Conservation (phyloP, 768 basidiomycete species). For the Paxillus ammoniavirescens region DNA sequence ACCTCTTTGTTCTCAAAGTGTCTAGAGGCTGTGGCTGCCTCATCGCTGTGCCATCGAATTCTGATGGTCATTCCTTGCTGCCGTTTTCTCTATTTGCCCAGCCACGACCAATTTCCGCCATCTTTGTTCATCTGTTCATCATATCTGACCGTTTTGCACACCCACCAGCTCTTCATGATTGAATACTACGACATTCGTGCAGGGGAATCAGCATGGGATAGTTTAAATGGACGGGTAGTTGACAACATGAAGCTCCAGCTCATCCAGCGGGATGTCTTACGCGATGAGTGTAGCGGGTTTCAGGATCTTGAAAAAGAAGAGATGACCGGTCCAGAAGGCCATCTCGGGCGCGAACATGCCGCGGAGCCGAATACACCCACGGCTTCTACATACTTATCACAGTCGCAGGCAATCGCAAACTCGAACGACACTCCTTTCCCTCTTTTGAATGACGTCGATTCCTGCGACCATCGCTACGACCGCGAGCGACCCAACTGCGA, state of each 20-base stretch:
- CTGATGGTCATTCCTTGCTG: conserved; percentile 3
- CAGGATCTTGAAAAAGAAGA: conserved; percentile 30
- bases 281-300: conserved; percentile 16
- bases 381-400: conserved; percentile 33
- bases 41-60: neutral
- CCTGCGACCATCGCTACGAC: conserved; percentile 20
- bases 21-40: neutral
- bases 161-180: conserved; percentile 45
- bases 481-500: conserved; percentile 16
- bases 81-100: conserved; percentile 6
- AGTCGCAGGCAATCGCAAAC: conserved; percentile 24
- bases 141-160: conserved; percentile 16
- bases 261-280: conserved; percentile 33
- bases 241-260: conserved; percentile 53
- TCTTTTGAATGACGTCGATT: conserved; percentile 23
- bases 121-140: neutral
- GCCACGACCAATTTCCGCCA: neutral
- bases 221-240: conserved; percentile 47
- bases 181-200: conserved; percentile 70
- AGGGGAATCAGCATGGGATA: conserved; percentile 49
- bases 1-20: neutral
- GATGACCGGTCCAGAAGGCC: conserved; percentile 24
- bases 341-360: conserved; percentile 30
- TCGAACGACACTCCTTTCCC: conserved; percentile 24
- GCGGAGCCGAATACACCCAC: conserved; percentile 39